Base-by-base conservation (phyloP, 179 eudicot species). In the Silene vulgaris region DNA sequence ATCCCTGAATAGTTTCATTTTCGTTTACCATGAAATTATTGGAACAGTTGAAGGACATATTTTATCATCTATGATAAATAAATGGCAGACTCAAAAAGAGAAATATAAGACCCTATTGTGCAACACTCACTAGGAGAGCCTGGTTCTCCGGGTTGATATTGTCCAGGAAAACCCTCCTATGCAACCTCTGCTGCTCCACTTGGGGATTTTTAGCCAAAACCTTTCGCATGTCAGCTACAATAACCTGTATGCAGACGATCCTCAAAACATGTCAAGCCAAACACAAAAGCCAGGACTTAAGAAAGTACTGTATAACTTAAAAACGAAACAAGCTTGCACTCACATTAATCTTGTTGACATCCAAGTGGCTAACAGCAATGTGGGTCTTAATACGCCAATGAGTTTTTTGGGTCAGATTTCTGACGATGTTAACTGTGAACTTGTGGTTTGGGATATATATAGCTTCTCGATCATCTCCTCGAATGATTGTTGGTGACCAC, bases 311-410 rank as follows among this genome's bases (percentile, higher is more conserved):
- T 67, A 77, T 37, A 61, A 16, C 9, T 32, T 23, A 8, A 32
- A 28, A 8, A 37, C 30, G 5, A 13, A 77, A 12, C 17, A 73
- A 74, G 5, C 21, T 48, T 48, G 61, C 37, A 26, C 97, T 82
- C 75, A 91, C 98, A 85, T 90, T 89, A 20, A 93, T 88, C 83
- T 93, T 93, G 80, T 79, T 84, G 72, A 91, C 96, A 80, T 93
- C 98, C 80, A 91, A 84, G 76, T 93, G 93, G 76, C 97, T 93
- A 40, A 93, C 85, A 70, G 93, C 97, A 60, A 93, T 80, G 85
- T 93, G 93, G 9, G 97, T 93, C 77, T 93, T 93, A 72, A 93
- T 85, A 71, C 98, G 98, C 98, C 98, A 93, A 75, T 93, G 98
- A 84, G 90, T 87, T 85, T 93, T 93, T 72, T 91, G 98, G 76